Evolutionary conservation across 257 asterid genomes (phyloP), one percentile per base, ranked within the genome.

Genomic region (Eucommia ulmoides): DNA sequence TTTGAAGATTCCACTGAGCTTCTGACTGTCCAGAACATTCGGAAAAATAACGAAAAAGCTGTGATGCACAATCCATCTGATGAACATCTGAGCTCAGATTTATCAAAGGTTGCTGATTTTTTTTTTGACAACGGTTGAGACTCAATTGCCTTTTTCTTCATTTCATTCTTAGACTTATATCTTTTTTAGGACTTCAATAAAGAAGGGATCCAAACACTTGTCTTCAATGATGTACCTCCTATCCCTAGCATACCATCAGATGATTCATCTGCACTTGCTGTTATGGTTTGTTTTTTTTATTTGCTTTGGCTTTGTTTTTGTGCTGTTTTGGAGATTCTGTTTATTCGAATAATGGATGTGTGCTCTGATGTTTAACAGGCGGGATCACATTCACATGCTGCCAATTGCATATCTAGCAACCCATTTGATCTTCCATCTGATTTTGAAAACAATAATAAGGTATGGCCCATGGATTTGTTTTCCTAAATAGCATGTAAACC

Each of bases 371-470:
- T 44, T 52, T 38, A 35, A 47, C 69, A 89, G 97, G 86, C 65
- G 45, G 79, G 71, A 38, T 49, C 49, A 56, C 75, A 60, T 53
- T 51, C 76, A 56, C 57, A 64, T 71, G 67, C 67, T 46, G 42
- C 59, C 51, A 73, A 68, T 68, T 60, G 33, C 26, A 77, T 66
- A 65, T 71, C 82, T 56, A 56, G 50, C 58, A 88, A 88, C 71
- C 97, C 95, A 51, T 88, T 88, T 72, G 94, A 88, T 71, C 73
- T 81, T 50, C 89, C 94, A 24, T 72, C 47, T 59, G 89, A 79
- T 66, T 59, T 79, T 52, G 68, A 77, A 72, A 52, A 76, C 52
- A 72, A 61, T 49, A 50, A 68, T 62, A 64, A 41, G 81, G 97
- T 88, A 79, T 24, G 75, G 52, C 50, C 50, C 55, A 18, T 49